Conservation (phyloP, 306 rosid species). For the Acmispon strigosus region DNA sequence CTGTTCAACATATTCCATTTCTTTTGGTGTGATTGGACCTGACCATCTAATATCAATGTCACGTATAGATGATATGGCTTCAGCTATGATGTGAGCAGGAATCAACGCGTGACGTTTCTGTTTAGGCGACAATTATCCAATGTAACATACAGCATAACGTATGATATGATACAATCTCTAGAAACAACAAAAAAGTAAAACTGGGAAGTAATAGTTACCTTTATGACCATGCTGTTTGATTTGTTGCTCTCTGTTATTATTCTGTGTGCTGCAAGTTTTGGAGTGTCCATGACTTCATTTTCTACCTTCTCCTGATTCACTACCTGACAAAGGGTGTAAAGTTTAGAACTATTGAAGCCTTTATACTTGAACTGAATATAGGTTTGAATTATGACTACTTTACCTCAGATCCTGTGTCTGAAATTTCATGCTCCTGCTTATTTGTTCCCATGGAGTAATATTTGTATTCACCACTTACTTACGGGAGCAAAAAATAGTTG, state of each 20-base stretch:
- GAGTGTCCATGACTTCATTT: conserved; percentile 39
- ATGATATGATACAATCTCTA: neutral
- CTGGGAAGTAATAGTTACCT: conserved; percentile 38
- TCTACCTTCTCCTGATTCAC: conserved; percentile 37
- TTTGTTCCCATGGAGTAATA: conserved; percentile 52
- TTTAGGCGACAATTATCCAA: neutral
- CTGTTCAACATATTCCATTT: conserved; percentile 71
- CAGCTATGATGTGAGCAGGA: conserved; percentile 72
- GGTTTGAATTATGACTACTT: conserved; percentile 12
- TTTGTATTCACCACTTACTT: conserved; percentile 31
- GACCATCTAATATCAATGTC: conserved; percentile 86
- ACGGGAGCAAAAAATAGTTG: conserved; percentile 11
- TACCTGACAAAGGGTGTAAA: neutral
- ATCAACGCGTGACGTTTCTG: conserved; percentile 52
- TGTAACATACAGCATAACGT: neutral
- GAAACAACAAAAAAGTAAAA: neutral
- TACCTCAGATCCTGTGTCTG: conserved; percentile 52
- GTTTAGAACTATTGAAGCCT: conserved; percentile 2
- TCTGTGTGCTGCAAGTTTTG: conserved; percentile 38
- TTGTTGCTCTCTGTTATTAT: conserved; percentile 47
- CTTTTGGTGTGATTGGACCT: conserved; percentile 81
- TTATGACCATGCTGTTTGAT: conserved; percentile 76
- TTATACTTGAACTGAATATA: neutral
- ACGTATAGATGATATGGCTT: conserved; percentile 62
- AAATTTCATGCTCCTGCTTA: conserved; percentile 36